Evolutionary conservation across 768 basidiomycete genomes (phyloP).

Genomic region (Megacollybia marginata): DNA sequence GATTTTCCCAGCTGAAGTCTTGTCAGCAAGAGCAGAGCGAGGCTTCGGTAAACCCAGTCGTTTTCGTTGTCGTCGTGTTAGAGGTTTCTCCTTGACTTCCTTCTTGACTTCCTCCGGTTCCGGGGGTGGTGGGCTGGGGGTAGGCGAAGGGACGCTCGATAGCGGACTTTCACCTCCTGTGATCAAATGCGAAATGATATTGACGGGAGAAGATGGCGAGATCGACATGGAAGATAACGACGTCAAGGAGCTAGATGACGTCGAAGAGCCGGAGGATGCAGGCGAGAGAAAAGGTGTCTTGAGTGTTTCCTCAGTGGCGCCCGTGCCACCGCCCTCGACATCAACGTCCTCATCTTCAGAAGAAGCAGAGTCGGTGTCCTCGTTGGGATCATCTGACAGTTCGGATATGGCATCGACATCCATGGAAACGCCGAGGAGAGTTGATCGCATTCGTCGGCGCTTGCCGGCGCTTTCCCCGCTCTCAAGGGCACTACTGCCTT

Average conservation of each 20-base stretch:
- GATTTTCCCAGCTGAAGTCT: slow-evolving; percentile 53
- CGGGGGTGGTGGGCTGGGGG: slow-evolving; percentile 21
- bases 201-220: too few relatives aligned
- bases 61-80: slow-evolving; percentile 67
- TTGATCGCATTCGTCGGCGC: slow-evolving; percentile 2
- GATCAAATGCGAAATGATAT: too few relatives aligned
- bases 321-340: background rate
- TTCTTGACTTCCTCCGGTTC: slow-evolving; percentile 9
- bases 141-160: slow-evolving; percentile 14
- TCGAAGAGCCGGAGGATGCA: background rate
- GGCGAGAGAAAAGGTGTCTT: background rate
- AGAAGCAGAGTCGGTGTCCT: slow-evolving; percentile 1
- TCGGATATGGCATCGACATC: background rate
- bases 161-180: slow-evolving; percentile 10
- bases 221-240: background rate
- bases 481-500: slow-evolving; percentile 17
- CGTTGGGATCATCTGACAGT: background rate
- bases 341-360: slow-evolving; percentile 1
- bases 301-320: background rate
- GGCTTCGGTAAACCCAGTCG: slow-evolving; percentile 59
- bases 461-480: background rate
- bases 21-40: slow-evolving; percentile 26
- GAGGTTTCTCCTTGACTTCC: slow-evolving; percentile 22
- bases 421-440: background rate
- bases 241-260: background rate